Percentiles rank a stretch among this genome's conserved stretches.
Evolutionary conservation across 805 yeast genomes (phyloP).

Genomic region (Pichia gijzeniarum): DNA sequence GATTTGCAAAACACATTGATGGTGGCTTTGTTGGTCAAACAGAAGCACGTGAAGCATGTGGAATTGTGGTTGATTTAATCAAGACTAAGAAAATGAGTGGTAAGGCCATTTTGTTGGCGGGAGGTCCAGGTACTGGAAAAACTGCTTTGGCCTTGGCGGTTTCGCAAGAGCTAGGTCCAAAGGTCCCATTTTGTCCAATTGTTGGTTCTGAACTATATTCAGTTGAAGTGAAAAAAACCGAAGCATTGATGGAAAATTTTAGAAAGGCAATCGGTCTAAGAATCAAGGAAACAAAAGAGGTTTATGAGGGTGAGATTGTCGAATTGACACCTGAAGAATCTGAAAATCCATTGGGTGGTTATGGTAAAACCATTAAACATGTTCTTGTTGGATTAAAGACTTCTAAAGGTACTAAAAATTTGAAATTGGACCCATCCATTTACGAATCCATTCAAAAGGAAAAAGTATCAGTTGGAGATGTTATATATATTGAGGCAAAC

Average conservation of each 20-base stretch:
- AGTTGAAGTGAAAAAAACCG: constrained; percentile 89
- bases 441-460: constrained; percentile 94
- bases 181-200: constrained; percentile 92
- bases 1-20: constrained; percentile 71
- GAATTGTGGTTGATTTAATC: constrained; percentile 86
- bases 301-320: constrained; percentile 98
- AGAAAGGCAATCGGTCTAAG: constrained; percentile 92
- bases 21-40: constrained; percentile 98
- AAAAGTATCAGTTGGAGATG: constrained; percentile 95
- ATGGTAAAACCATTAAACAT: constrained; percentile 51
- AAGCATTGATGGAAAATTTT: constrained; percentile 93
- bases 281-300: constrained; percentile 94
- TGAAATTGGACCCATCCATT: constrained; percentile 98
- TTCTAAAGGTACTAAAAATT: constrained; percentile 93
- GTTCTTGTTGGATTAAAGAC: constrained; percentile 94
- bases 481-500: constrained; percentile 90
- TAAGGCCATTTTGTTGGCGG: constrained; percentile 90
- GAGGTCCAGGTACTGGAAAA: constrained; percentile 98
- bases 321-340: constrained; percentile 80
- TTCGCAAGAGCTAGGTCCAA: constrained; percentile 61
- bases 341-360: constrained; percentile 96
- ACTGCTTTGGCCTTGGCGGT: constrained; percentile 97
- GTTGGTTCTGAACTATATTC: constrained; percentile 94
- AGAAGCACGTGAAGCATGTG: constrained; percentile 90
- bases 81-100: constrained; percentile 95